These are phyloP conservation scores for Coriaria nepalensis DNA, from an alignment of 306 rosid genomes.

Conservation along the genomic window DNA sequence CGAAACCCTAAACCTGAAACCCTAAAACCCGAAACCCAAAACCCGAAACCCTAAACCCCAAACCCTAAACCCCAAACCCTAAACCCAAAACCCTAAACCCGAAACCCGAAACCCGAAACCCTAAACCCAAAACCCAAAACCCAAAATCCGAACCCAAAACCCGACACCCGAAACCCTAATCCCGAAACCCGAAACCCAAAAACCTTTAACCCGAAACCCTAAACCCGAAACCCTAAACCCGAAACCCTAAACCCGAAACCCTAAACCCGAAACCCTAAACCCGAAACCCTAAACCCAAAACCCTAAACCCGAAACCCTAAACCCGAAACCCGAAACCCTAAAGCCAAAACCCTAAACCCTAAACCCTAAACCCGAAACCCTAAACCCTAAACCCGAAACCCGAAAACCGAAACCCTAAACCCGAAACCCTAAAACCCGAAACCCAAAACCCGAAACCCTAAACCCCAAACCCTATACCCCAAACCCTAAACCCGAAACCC, in stretches of 20 bases:
- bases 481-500: conserved; percentile 14
- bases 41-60: conserved; percentile 7
- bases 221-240: background rate
- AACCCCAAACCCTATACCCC: conserved; percentile 11
- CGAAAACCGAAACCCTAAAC: conserved; percentile 3
- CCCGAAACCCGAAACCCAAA: background rate
- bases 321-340: conserved; percentile 9
- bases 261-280: background rate
- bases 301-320: conserved; percentile 5
- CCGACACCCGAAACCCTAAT: background rate
- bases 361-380: conserved; percentile 12
- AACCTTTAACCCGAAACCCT: background rate
- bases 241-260: background rate
- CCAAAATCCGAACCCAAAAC: background rate
- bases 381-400: conserved; percentile 3
- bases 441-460: conserved; percentile 6
- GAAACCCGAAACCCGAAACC: conserved; percentile 1
- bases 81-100: background rate
- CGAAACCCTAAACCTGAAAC: too few relatives aligned
- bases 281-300: too few relatives aligned
- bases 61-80: conserved; percentile 6
- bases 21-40: conserved; percentile 6
- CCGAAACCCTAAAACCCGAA: background rate
- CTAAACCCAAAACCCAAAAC: conserved; percentile 1
- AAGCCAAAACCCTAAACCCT: conserved; percentile 14